Conservation (phyloP, 2,329 filamentous ascomycete genomes). For the Metarhizium brunneum region DNA sequence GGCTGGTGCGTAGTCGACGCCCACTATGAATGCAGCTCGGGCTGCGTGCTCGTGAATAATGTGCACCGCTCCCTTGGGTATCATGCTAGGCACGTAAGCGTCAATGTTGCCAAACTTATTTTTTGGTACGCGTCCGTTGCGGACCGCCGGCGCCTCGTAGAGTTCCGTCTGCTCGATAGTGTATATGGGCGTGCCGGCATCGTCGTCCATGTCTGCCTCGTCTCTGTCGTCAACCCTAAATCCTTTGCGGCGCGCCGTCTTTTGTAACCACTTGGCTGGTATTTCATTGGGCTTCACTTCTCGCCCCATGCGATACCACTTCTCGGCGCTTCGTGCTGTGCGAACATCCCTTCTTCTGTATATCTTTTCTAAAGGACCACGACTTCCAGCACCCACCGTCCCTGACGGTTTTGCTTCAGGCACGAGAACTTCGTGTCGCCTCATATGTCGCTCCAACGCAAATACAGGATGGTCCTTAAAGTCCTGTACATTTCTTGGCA, state of each 20-base stretch:
- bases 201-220: slow-evolving; percentile 16
- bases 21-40: slow-evolving; percentile 64
- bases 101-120: slow-evolving; percentile 95
- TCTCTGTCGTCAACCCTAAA: slow-evolving; percentile 17
- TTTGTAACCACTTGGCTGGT: slow-evolving; percentile 65
- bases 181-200: slow-evolving; percentile 47
- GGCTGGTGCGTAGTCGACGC: slow-evolving; percentile 80
- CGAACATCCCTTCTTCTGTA: slow-evolving; percentile 78
- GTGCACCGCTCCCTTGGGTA: slow-evolving; percentile 73
- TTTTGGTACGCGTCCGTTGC: slow-evolving; percentile 68
- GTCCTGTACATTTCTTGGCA: slow-evolving; percentile 78
- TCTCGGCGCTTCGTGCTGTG: slow-evolving; percentile 66
- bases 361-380: slow-evolving; percentile 60
- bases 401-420: slow-evolving; percentile 63
- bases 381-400: slow-evolving; percentile 61
- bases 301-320: slow-evolving; percentile 83
- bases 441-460: slow-evolving; percentile 77
- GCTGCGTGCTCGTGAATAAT: slow-evolving; percentile 51
- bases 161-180: slow-evolving; percentile 57
- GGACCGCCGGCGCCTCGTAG: slow-evolving; percentile 68
- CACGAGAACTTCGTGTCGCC: slow-evolving; percentile 71
- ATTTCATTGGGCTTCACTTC: slow-evolving; percentile 72
- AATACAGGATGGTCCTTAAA: slow-evolving; percentile 81
- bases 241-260: slow-evolving; percentile 27
- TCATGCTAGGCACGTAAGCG: slow-evolving; percentile 85